Evolutionary conservation across 2,329 filamentous ascomycete species (phyloP), one percentile per base, ranked within the genome.

Genomic region (Verticillium zaregamsianum): DNA sequence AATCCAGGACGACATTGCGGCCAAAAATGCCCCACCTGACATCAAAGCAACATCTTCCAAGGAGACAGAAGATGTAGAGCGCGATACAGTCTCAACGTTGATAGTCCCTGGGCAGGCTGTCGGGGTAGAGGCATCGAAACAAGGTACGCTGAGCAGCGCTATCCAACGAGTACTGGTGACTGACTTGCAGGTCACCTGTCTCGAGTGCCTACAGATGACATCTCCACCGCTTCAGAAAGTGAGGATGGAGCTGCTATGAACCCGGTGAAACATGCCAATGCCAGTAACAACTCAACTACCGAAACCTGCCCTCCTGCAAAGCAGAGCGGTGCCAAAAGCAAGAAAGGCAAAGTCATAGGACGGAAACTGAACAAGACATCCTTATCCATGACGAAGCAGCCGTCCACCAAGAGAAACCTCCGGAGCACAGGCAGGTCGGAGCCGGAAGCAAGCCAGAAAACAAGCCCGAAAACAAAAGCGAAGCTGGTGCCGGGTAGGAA

Each of bases 221-320:
- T 58, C 5, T 49, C 37, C 39, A 58, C 57, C 20, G 57, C 57
- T 23, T 58, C 57, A n/a, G 57, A 58, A 25, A 49, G 20, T 25
- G 57, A 49, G 5, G 28, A 20, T 17, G 57, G 25, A 20, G 20
- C 7, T 32, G 7, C n/a, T n/a, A n/a, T n/a, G 11, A 20, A 11
- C 17, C 55, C 32, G 5, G 9, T 23, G 1, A 49, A 25, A 20
- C n/a, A n/a, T 9, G 8, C 1, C 9, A 14, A 4, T n/a, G 45
- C 11, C 45, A n/a, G 11, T 14, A 23, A n/a, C 6, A 23, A 3
- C 9, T 49, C 20, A n/a, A 25, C 5, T 5, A 9, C 8, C 2
- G 20, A 49, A 23, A 8, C 45, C n/a, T 23, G 45, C 7, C 12
- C 33, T 14, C 33, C 20, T 49, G 54, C 54, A 25, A 17, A 55